Evolutionary conservation across 192 early-diverging fungal species (phyloP).

Genomic region (Spinellus fusiger): DNA sequence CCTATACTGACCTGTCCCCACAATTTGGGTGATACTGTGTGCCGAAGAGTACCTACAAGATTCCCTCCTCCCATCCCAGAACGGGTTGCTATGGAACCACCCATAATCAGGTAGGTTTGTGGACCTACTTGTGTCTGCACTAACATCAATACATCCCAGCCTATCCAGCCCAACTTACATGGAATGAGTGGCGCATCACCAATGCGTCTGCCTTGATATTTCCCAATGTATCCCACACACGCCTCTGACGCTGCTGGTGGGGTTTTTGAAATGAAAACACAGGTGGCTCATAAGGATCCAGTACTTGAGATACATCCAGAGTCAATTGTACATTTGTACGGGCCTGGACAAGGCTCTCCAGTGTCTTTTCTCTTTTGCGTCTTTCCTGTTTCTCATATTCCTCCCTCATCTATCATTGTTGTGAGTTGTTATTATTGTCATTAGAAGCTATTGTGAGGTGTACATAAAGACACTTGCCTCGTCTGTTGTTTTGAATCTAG

Average conservation of each 20-base stretch:
- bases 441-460: neutral
- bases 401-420: conserved; percentile 43
- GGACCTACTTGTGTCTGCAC: conserved; percentile 47
- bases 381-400: conserved; percentile 61
- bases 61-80: conserved; percentile 72
- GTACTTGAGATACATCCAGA: conserved; percentile 45
- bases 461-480: conserved; percentile 33
- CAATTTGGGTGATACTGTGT: conserved; percentile 64
- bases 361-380: conserved; percentile 50
- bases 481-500: conserved; percentile 58
- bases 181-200: conserved; percentile 58
- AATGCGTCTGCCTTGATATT: conserved; percentile 42
- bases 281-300: conserved; percentile 40
- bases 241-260: conserved; percentile 2
- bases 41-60: conserved; percentile 70
- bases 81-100: conserved; percentile 57
- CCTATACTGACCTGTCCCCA: conserved; percentile 58
- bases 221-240: conserved; percentile 21
- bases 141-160: neutral
- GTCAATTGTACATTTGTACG: conserved; percentile 48
- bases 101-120: conserved; percentile 42
- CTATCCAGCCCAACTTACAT: conserved; percentile 26
- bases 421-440: neutral
- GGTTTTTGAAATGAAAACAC: conserved; percentile 34
- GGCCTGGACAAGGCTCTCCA: conserved; percentile 62